Percentiles rank a stretch among this genome's conserved stretches.
Conservation (phyloP, 2,329 filamentous ascomycete genomes). For the Trichoderma arundinaceum region DNA sequence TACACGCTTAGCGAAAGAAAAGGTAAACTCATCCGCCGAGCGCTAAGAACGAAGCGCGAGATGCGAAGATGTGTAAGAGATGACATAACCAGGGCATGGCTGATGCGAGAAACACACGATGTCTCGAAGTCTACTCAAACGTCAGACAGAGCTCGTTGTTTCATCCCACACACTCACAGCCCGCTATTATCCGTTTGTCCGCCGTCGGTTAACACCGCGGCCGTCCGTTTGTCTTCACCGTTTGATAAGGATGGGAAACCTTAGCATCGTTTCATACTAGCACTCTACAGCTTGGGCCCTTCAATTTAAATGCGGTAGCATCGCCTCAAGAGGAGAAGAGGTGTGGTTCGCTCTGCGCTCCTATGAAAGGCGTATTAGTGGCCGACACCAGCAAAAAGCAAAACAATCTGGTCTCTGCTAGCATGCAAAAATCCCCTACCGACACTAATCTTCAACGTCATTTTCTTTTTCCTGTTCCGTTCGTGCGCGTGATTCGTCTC, state of each 20-base stretch:
- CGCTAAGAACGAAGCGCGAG: background rate
- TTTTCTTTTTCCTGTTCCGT: constrained; percentile 11
- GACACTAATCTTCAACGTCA: constrained; percentile 13
- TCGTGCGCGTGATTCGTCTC: constrained; percentile 27
- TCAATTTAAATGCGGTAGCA: constrained; percentile 11
- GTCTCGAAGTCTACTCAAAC: background rate
- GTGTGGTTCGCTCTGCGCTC: background rate
- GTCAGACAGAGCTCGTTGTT: background rate
- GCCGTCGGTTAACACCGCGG: background rate
- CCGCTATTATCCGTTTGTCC: background rate
- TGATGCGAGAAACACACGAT: background rate
- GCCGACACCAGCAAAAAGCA: background rate
- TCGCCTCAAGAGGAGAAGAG: background rate
- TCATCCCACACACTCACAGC: background rate
- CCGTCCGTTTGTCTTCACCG: background rate
- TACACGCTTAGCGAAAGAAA: too few relatives aligned
- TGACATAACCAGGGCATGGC: background rate
- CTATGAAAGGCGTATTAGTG: background rate
- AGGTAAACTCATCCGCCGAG: too few relatives aligned
- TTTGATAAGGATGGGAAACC: background rate
- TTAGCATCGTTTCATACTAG: background rate
- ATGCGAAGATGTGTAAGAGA: background rate
- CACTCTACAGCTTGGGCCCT: background rate
- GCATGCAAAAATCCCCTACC: background rate
- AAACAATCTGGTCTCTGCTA: background rate